Evolutionary conservation across 805 yeast species (phyloP), one percentile per base, ranked within the genome.

Genomic region (Danielia reshetovae): DNA sequence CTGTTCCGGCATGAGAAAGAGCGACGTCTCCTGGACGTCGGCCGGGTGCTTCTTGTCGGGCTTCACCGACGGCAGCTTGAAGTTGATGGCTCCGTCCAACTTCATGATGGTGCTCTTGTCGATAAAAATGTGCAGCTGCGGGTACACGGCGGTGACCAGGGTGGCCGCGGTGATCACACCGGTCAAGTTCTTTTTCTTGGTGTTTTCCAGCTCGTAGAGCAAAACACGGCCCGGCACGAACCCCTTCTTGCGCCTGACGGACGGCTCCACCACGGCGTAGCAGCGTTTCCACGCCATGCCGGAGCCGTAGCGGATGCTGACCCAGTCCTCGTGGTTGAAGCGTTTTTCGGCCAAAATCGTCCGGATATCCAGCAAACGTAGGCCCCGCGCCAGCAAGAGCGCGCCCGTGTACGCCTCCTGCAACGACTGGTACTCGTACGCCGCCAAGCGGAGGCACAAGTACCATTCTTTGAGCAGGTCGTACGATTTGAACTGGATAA

Each of bases 401-500:
- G 97, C 96, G 7, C 96, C 98, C 0, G 98, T 89, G 59, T 93
- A 93, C 1, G 97, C 97, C 55, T 88, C 95, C 63, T 93, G 97
- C 38, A 93, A 67, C 8, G 87, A 66, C 13, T 80, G 75, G 59
- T 82, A 81, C 63, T 93, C 98, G 56, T 75, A 89, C 27, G 78
- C 72, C 9, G 95, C 70, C 42, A 93, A 67, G 40, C 96, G 68
- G 38, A 93, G 74, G 4, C 96, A 90, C 4, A 88, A 74, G 42
- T 79, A 77, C 97, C 97, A 93, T 39, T 71, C 70, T 34, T 72
- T 67, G 53, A 82, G 79, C 36, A 79, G 77, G 32, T 75, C 80
- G 30, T 65, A 65, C 12, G 85, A 70, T 26, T 83, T 68, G 49
- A 81, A 84, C 60, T 89, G 97, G 38, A 93, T 62, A 40, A 93